Base-by-base conservation (phyloP, 2,329 filamentous ascomycete genomes). In the Juglanconis juglandina region DNA sequence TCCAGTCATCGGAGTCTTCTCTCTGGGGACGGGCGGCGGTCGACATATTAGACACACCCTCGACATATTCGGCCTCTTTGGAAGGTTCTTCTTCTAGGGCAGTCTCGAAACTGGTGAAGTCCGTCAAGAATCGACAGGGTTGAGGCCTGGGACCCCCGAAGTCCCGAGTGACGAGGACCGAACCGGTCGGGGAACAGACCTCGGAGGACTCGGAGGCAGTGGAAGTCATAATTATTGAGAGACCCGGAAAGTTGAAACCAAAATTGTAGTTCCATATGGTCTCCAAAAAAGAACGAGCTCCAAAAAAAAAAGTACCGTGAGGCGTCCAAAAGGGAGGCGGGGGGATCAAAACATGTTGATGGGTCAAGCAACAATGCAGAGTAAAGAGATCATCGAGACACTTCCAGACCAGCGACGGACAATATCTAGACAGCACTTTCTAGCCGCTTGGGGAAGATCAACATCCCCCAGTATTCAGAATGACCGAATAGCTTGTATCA, bases 141-240 rank as follows among this genome's bases (percentile, higher is more conserved):
- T 30, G 17, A 41, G 55, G 33, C 10, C 14, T 41, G 17, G 14
- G 33, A 34, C 39, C 34, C 24, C 48, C 35, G 35, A 37, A 39
- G 9, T 35, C 32, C 10, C 44, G 58, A 51, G 24, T 56, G 37
- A 63, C 24, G 50, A 60, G 58, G 6, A 63, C 33, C n/a, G 61
- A 63, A 35, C 55, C 54, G 49, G 47, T 37, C 34, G 58, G 41
- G 33, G 61, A 63, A 42, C 55, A 48, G 17, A 32, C 41, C 35
- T 56, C 51, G 41, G 52, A 50, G 10, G 54, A 48, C 30, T 58
- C 58, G 14, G 58, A 60, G 8, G 17, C 42, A 30, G 52, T 50
- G n/a, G 61, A 61, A 52, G 58, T 35, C 61, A 63, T 63, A 58
- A 61, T 61, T 56, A 52, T 14, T 56, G 39, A 30, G 46, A 56